A percentile compares a stretch with the other conserved stretches of the same genome.
phyloP scores from a whole-genome alignment of 1,284 basidiomycete species.

The Cerioporus squamosus region DNA sequence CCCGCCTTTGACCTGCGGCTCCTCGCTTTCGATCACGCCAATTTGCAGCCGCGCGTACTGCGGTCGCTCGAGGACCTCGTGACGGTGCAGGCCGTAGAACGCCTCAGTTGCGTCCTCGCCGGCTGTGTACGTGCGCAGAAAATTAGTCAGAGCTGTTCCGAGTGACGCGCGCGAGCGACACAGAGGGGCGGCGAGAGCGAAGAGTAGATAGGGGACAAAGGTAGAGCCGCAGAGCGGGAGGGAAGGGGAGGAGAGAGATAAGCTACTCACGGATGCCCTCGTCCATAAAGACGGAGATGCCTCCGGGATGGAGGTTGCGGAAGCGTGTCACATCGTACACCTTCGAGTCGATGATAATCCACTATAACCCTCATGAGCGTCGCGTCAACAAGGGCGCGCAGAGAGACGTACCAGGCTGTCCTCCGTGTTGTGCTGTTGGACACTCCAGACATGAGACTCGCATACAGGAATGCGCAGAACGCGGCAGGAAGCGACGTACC shows the following conservation, averaged over 20 bases:
- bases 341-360: slow-evolving; percentile 83
- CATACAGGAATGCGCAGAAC: not conserved
- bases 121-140: slow-evolving; percentile 42
- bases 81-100: slow-evolving; percentile 84
- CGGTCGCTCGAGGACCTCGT: slow-evolving; percentile 77
- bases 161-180: not conserved
- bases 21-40: slow-evolving; percentile 70
- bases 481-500: slow-evolving; percentile 37
- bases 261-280: slow-evolving; percentile 66
- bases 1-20: slow-evolving; percentile 57
- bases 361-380: slow-evolving; percentile 45
- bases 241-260: not conserved
- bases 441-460: not conserved
- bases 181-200: not conserved
- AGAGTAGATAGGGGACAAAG: not conserved
- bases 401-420: slow-evolving; percentile 54
- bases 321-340: slow-evolving; percentile 86
- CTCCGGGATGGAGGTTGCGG: slow-evolving; percentile 82
- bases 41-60: slow-evolving; percentile 76
- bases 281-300: slow-evolving; percentile 74
- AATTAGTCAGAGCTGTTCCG: not conserved
- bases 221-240: no score
- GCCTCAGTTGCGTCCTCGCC: slow-evolving; percentile 86
- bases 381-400: not conserved
- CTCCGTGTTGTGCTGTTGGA: slow-evolving; percentile 60